phyloP scores from a whole-genome alignment of 768 basidiomycete genomes.

The Hygrophorus pudorinus region DNA sequence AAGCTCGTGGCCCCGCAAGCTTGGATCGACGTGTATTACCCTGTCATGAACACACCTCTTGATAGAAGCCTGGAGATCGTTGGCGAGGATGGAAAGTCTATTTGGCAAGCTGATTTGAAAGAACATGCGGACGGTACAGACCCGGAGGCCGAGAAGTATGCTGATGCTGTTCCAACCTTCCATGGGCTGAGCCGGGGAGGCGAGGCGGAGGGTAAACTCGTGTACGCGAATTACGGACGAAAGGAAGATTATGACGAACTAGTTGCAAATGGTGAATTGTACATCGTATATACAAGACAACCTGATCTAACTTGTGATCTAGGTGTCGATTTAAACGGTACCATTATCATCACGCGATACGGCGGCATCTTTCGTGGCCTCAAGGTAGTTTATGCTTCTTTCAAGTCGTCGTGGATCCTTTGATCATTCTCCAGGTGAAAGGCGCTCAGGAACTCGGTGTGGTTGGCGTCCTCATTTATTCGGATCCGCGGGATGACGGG shows the following conservation, averaged over 20 bases:
- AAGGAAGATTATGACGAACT: conserved; percentile 54
- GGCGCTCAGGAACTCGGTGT: conserved; percentile 80
- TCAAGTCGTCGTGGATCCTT: conserved; percentile 6
- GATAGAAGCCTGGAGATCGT: conserved; percentile 61
- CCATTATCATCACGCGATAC: conserved; percentile 73
- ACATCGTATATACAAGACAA: no score
- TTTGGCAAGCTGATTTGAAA: conserved; percentile 65
- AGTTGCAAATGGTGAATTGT: conserved; percentile 17
- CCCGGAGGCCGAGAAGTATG: conserved; percentile 57
- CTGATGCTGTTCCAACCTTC: conserved; percentile 64
- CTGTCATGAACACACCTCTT: conserved; percentile 72
- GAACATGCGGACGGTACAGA: conserved; percentile 67
- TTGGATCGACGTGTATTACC: conserved; percentile 87
- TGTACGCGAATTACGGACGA: conserved; percentile 77
- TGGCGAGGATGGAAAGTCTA: conserved; percentile 36
- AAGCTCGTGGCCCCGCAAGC: conserved; percentile 44
- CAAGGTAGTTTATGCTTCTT: conserved; percentile 39
- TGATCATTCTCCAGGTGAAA: conserved; percentile 42
- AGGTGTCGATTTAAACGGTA: conserved; percentile 68
- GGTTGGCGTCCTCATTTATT: conserved; percentile 69
- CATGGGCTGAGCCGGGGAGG: conserved; percentile 79
- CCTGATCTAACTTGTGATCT: conserved; percentile 1
- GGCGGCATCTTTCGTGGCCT: conserved; percentile 74
- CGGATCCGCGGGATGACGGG: conserved; percentile 82
- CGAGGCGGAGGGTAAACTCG: conserved; percentile 53